These are phyloP conservation scores for Salicornia ramosissima DNA, from an alignment of 148 eudicot genomes.

Conservation along the genomic window DNA sequence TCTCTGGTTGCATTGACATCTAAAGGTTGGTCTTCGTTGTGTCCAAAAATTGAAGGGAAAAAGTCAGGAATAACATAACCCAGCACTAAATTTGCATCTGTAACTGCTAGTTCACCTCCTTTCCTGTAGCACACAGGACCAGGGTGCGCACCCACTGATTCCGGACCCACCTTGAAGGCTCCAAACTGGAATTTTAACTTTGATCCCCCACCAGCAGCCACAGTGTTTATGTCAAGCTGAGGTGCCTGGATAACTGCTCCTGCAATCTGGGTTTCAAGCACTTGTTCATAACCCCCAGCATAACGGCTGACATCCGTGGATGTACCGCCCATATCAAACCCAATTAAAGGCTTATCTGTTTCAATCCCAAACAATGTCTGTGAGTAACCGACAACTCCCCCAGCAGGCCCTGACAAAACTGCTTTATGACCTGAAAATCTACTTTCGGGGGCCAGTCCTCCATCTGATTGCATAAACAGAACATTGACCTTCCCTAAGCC, in stretches of 20 bases:
- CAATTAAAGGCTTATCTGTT: conserved; percentile 92
- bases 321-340: conserved; percentile 99
- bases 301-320: conserved; percentile 98
- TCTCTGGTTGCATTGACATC: conserved; percentile 63
- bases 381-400: conserved; percentile 97
- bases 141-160: conserved; percentile 98
- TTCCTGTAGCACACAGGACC: conserved; percentile 98
- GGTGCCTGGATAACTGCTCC: conserved; percentile 98
- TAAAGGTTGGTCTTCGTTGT: conserved; percentile 87
- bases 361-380: conserved; percentile 85
- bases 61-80: conserved; percentile 88
- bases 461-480: conserved; percentile 96
- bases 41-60: conserved; percentile 94
- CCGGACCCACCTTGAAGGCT: conserved; percentile 94
- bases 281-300: conserved; percentile 91
- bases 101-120: conserved; percentile 94
- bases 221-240: conserved; percentile 97
- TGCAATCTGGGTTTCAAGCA: conserved; percentile 93
- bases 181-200: conserved; percentile 91
- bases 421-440: conserved; percentile 99
- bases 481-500: conserved; percentile 75
- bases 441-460: conserved; percentile 94
- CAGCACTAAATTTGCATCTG: conserved; percentile 85
- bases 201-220: conserved; percentile 99
- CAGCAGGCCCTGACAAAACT: conserved; percentile 97